Evolutionary conservation across 176 grass and related monocot genomes (phyloP).

Genomic region (Metroxylon sagu): DNA sequence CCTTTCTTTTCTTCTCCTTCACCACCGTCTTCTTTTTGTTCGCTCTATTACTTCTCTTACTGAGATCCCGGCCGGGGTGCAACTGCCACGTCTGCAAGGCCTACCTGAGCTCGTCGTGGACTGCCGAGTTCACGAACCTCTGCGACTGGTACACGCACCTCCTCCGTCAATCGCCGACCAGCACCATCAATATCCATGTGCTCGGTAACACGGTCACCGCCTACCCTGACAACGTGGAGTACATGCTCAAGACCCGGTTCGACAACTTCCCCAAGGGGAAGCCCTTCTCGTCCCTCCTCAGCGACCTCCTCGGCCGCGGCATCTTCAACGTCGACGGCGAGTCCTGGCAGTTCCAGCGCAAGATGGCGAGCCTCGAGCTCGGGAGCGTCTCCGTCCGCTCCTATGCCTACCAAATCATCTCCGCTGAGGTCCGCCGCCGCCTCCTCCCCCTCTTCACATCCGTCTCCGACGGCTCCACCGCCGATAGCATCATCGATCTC

Average conservation of each 20-base stretch:
- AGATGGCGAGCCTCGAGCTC: constrained; percentile 20
- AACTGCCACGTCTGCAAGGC: constrained; percentile 4
- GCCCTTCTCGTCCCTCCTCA: constrained; percentile 12
- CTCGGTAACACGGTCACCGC: constrained; percentile 10
- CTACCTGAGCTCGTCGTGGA: constrained; percentile 11
- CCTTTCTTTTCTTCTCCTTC: no score
- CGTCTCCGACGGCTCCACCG: neutral
- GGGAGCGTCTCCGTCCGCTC: constrained; percentile 11
- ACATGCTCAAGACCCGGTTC: constrained; percentile 19
- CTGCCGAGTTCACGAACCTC: neutral
- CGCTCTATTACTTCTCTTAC: neutral
- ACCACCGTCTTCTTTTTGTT: neutral
- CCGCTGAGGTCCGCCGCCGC: constrained; percentile 1
- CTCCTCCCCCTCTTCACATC: constrained; percentile 1
- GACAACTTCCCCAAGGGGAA: constrained; percentile 22
- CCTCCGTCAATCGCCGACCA: no score
- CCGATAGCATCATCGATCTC: neutral
- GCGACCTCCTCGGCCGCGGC: constrained; percentile 17
- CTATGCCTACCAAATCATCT: neutral
- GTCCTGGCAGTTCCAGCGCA: constrained; percentile 20
- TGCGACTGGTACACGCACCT: no score
- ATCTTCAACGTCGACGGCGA: constrained; percentile 26
- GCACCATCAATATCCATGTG: no score
- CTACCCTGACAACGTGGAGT: constrained; percentile 21
- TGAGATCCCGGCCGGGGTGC: constrained; percentile 1